These are phyloP conservation scores for Solanum rostratum DNA, from an alignment of 257 asterid species.

Conservation along the genomic window DNA sequence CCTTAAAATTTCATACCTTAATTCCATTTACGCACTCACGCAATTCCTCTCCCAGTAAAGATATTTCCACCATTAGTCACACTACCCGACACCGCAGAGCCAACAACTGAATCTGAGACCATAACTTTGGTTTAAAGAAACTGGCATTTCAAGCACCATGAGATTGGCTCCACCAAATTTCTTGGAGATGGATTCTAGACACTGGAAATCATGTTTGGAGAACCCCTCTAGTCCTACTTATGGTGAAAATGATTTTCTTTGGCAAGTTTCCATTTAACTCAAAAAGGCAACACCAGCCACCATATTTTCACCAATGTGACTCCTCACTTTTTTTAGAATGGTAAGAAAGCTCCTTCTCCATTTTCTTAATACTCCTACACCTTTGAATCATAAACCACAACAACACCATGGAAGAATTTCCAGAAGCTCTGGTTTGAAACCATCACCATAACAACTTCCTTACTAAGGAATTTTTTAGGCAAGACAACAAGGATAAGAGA, in stretches of 20 bases:
- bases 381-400: background rate
- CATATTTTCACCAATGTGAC: background rate
- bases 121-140: background rate
- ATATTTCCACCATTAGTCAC: background rate
- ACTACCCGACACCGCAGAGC: background rate
- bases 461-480: background rate
- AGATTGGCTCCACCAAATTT: background rate
- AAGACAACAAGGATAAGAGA: background rate
- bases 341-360: background rate
- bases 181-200: background rate
- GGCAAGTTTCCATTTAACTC: background rate
- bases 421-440: background rate
- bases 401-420: background rate
- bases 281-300: background rate
- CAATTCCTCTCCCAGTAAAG: background rate
- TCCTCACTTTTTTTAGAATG: background rate
- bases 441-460: background rate
- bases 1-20: background rate
- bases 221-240: background rate
- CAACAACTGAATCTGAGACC: background rate
- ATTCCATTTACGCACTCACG: background rate
- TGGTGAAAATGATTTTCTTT: background rate
- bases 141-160: background rate
- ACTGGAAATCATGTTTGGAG: background rate
- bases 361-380: background rate